A percentile compares a stretch with the other conserved stretches of the same genome.
These are phyloP conservation scores for Chamaenerion angustifolium DNA, from an alignment of 345 rosid species.

Conservation along the genomic window DNA sequence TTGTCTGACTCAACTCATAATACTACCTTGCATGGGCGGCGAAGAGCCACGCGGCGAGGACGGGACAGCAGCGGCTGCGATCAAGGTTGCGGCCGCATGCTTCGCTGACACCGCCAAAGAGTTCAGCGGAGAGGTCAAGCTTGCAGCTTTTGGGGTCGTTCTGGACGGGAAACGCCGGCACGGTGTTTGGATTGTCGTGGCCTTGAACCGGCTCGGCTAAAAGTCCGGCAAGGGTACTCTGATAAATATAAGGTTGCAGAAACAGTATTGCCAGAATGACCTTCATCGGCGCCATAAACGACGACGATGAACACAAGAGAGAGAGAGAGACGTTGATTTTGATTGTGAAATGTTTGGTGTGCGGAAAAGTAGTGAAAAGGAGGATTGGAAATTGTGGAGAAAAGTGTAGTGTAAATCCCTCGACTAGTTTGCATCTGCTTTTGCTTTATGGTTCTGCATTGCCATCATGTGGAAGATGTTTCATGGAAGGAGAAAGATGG, in stretches of 20 bases:
- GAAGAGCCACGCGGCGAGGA: conserved; percentile 91
- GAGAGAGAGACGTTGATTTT: conserved; percentile 3
- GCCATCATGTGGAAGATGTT: too few species aligned
- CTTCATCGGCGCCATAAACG: conserved; percentile 5
- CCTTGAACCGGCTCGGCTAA: conserved; percentile 45
- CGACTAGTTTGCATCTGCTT: not conserved
- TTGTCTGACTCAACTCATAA: too few species aligned
- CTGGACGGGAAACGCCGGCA: conserved; percentile 78
- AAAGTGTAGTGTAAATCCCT: not conserved
- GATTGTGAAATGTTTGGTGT: conserved; percentile 1
- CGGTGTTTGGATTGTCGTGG: conserved; percentile 42
- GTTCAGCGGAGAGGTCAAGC: conserved; percentile 90
- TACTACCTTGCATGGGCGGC: conserved; percentile 73
- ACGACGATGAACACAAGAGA: not conserved
- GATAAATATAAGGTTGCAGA: too few species aligned
- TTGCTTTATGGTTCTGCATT: not conserved
- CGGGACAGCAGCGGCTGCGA: conserved; percentile 96
- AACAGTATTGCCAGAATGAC: too few species aligned
- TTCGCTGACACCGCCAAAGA: conserved; percentile 86
- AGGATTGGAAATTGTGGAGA: conserved; percentile 6
- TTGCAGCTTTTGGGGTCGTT: conserved; percentile 57
- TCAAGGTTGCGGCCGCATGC: conserved; percentile 85
- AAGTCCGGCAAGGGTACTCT: conserved; percentile 23
- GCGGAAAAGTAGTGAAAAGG: conserved; percentile 9
- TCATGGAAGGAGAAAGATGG: too few species aligned